Evolutionary conservation across 768 basidiomycete species (phyloP).

Genomic region (Boletus rufocinnamomeus): DNA sequence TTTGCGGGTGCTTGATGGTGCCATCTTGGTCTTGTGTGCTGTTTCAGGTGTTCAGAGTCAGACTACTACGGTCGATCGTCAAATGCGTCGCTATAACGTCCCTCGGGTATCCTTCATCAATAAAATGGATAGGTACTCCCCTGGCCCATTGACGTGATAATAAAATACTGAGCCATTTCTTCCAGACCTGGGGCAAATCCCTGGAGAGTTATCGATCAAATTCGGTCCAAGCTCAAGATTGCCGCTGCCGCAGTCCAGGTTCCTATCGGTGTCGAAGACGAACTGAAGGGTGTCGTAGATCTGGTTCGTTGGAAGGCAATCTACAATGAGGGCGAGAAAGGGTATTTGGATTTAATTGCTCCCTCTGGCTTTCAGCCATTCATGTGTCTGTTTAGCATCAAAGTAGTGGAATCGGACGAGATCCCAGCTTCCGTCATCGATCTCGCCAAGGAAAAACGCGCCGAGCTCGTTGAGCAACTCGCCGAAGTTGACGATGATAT

Average conservation of each 20-base stretch:
- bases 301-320: slow-evolving; percentile 92
- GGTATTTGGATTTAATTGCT: slow-evolving; percentile 52
- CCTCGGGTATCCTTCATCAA: slow-evolving; percentile 96
- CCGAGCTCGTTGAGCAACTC: slow-evolving; percentile 90
- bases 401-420: slow-evolving; percentile 80
- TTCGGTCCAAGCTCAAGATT: slow-evolving; percentile 88
- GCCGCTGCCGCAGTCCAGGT: slow-evolving; percentile 94
- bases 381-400: slow-evolving; percentile 47
- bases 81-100: slow-evolving; percentile 97
- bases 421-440: slow-evolving; percentile 77
- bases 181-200: slow-evolving; percentile 93
- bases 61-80: slow-evolving; percentile 98
- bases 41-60: slow-evolving; percentile 97
- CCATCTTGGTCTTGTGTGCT: slow-evolving; percentile 93
- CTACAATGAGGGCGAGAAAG: slow-evolving; percentile 93
- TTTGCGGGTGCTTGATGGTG: slow-evolving; percentile 93
- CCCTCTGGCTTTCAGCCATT: background rate
- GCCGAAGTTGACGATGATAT: slow-evolving; percentile 96
- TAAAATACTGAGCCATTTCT: background rate
- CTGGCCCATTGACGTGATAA: background rate
- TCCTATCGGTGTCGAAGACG: slow-evolving; percentile 88
- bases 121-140: slow-evolving; percentile 89
- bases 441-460: slow-evolving; percentile 80
- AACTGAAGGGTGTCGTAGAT: slow-evolving; percentile 90
- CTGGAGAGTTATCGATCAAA: slow-evolving; percentile 91